Evolutionary conservation across 176 grass and related monocot species (phyloP).

Genomic region (Dactylis glomerata): DNA sequence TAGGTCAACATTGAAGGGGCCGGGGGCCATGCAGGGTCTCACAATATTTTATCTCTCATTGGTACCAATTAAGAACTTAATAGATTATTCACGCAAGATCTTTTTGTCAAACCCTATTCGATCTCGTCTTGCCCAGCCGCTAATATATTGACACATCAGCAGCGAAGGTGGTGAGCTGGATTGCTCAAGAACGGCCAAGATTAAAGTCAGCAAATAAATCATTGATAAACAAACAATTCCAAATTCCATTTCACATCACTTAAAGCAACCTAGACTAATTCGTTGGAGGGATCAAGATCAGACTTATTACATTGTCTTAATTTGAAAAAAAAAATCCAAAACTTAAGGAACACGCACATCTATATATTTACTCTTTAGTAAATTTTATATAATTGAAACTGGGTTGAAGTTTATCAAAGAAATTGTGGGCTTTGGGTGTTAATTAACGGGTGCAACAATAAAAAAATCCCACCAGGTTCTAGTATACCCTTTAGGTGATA

Average conservation of each 20-base stretch:
- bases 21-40: neutral
- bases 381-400: neutral
- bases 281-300: neutral
- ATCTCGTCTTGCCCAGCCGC: neutral
- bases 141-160: conserved; percentile 17
- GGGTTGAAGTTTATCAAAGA: neutral
- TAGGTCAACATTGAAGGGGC: neutral
- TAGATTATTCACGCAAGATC: conserved; percentile 14
- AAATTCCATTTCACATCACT: neutral
- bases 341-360: neutral
- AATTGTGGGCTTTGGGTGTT: neutral
- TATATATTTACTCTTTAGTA: neutral
- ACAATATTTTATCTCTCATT: neutral
- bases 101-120: conserved; percentile 18
- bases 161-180: neutral
- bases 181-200: neutral
- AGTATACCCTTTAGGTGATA: too few species aligned
- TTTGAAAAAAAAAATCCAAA: neutral
- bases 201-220: neutral
- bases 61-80: neutral
- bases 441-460: neutral
- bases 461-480: too few species aligned
- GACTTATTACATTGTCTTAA: neutral
- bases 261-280: neutral
- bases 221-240: conserved; percentile 21